Evolutionary conservation across 1,139 yeast species (phyloP), one percentile per base, ranked within the genome.

Genomic region (Schizosaccharomyces versatilis): DNA sequence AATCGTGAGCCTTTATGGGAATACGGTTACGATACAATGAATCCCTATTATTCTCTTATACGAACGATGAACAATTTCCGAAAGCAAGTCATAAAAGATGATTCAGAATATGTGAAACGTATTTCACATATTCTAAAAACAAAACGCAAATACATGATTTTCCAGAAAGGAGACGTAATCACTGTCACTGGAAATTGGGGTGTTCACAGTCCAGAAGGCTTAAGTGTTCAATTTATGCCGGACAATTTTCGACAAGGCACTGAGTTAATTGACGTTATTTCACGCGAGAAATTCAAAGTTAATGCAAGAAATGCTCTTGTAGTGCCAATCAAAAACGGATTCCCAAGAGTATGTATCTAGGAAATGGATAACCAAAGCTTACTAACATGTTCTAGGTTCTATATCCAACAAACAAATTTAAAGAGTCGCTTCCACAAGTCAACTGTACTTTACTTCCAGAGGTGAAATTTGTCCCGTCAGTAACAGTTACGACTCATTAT

Each of bases 1-100:
- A 57, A 57, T 12, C 56, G 59, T 14, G 59, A 57, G 48, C 54
- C 59, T 3, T 47, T 57, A 15, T 57, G 59, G 59, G 38, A 54
- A 5, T 55, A 59, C 5, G 54, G 54, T 2, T 57, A 55, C 44
- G 54, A 55, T 40, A 54, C 54, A 41, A 49, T 48, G 8, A 53
- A 48, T 12, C 55, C 55, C 7, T 55, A 53, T 51, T 57, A 57
- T 51, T 51, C 44, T 8, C 42, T 52, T 3, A 52, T 57, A n/a
- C 40, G 47, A 3, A 41, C 52, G 15, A 49, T 55, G 24, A 57
- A 57, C 38, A 47, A 38, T 2, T 42, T 57, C 41, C 52, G 59
- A 36, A 49, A 56, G 48, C 49, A 53, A n/a, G 54, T 51, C 32
- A 55, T 53, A 12, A 41, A 54, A 7, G 36, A 49, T 10, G 58